A percentile compares a stretch with the other conserved stretches of the same genome.
phyloP scores from a whole-genome alignment of 495 filamentous ascomycete species.

The Astrothelium subdiscretum region DNA sequence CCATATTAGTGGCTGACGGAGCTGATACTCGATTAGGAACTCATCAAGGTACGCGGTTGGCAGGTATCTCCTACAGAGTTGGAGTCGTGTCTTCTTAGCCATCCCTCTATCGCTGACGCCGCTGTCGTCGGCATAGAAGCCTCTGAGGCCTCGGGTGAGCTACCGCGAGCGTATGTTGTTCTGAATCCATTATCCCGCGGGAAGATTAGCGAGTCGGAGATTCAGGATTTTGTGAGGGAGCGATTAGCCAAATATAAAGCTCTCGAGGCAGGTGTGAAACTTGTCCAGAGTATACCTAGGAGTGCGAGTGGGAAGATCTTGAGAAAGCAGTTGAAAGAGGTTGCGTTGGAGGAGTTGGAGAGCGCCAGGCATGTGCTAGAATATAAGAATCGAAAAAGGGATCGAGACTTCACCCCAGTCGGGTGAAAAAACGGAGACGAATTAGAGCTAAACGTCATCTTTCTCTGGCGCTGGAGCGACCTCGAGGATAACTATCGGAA shows the following conservation, averaged over 20 bases:
- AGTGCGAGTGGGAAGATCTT: conserved; percentile 17
- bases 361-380: not conserved
- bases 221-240: conserved; percentile 10
- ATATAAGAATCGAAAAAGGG: not conserved
- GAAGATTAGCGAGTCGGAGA: conserved; percentile 5
- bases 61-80: conserved; percentile 19
- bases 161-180: conserved; percentile 23
- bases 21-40: not conserved
- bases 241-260: conserved; percentile 14
- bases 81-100: conserved; percentile 12
- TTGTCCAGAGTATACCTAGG: conserved; percentile 14
- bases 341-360: not conserved
- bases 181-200: not conserved
- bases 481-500: too few relatives aligned
- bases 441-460: too few relatives aligned
- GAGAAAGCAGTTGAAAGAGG: conserved; percentile 8
- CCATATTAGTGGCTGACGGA: too few relatives aligned
- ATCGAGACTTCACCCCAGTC: too few relatives aligned
- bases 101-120: conserved; percentile 10
- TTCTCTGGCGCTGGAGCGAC: too few relatives aligned
- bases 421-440: too few relatives aligned
- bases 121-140: conserved; percentile 16
- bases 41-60: conserved; percentile 19
- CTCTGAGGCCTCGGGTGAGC: conserved; percentile 14
- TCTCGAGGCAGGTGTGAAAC: conserved; percentile 8